Evolutionary conservation across 1,284 basidiomycete genomes (phyloP).

Genomic region (Sanghuangporus weigelae): DNA sequence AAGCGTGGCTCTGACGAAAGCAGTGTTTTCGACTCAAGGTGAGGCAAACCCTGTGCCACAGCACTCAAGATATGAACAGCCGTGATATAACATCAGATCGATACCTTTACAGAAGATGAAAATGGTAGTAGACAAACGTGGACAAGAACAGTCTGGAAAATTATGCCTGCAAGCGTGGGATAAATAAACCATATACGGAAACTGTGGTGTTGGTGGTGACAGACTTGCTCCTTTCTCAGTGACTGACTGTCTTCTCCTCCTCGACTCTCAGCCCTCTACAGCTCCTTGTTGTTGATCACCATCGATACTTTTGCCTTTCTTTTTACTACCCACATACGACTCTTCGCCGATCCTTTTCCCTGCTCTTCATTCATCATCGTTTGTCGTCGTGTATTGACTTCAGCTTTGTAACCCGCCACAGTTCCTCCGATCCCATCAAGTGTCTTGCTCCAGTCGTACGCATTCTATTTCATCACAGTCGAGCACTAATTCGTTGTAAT

Average conservation of each 20-base stretch:
- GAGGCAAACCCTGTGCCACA: too few relatives aligned
- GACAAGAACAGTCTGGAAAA: conserved; percentile 2
- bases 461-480: neutral
- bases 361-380: neutral
- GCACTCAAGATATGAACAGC: too few relatives aligned
- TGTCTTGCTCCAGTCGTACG: neutral
- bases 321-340: neutral
- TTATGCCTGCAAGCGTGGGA: neutral
- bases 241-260: neutral
- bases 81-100: neutral
- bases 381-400: neutral
- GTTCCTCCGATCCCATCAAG: neutral
- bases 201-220: neutral
- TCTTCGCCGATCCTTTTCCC: neutral
- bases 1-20: too few relatives aligned
- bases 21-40: too few relatives aligned
- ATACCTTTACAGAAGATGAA: neutral
- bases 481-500: neutral
- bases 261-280: neutral
- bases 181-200: neutral
- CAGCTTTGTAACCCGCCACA: neutral
- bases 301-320: neutral
- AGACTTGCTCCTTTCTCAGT: neutral
- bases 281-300: neutral
- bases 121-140: neutral